Evolutionary conservation across 2,329 filamentous ascomycete genomes (phyloP), one percentile per base, ranked within the genome.

Genomic region (Helicocarpus griseus): DNA sequence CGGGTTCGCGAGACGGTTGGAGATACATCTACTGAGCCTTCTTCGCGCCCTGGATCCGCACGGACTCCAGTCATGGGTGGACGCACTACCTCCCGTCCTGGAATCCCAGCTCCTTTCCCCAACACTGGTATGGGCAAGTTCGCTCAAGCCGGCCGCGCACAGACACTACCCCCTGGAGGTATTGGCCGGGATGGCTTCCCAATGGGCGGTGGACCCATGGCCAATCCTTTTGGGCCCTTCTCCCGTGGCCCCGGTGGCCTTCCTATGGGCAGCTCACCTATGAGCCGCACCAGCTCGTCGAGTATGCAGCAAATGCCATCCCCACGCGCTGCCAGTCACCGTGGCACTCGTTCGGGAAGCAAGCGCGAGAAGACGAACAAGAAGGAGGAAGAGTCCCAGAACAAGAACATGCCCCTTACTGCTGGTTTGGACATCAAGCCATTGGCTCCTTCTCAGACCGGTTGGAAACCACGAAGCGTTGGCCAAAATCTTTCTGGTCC

Each of bases 361-460:
- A 78, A 76, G 56, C 69, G 68, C 51, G 73, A 77, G 35, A 77
- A 77, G 58, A 64, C 68, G 14, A 58, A 65, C 7, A 74, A 73
- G 63, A 77, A 74, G 54, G 85, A 89, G 59, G 73, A 78, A 49
- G 80, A 81, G 31, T 81, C 89, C 66, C 77, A 81, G 64, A 84
- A 86, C 66, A 89, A 89, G 77, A 82, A 80, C 58, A 96, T 97
- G 89, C 91, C 93, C 65, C 81, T 97, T 57, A 96, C 91, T 53
- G 82, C 83, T 54, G 85, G 86, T 59, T 77, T 81, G 74, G 87
- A 95, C 1, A 72, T 98, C 57, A 88, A 91, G 74, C 83, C 86
- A 48, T 86, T 97, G 48, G 74, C 81, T 54, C 71, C 82, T 39
- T 85, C 89, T 0, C 59, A 79, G n/a, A 79, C 73, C 52, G 91